Percentiles rank a stretch among this genome's conserved stretches.
These are phyloP conservation scores for Zymoseptoria brevis DNA, from an alignment of 2,329 filamentous ascomycete species.

Conservation along the genomic window DNA sequence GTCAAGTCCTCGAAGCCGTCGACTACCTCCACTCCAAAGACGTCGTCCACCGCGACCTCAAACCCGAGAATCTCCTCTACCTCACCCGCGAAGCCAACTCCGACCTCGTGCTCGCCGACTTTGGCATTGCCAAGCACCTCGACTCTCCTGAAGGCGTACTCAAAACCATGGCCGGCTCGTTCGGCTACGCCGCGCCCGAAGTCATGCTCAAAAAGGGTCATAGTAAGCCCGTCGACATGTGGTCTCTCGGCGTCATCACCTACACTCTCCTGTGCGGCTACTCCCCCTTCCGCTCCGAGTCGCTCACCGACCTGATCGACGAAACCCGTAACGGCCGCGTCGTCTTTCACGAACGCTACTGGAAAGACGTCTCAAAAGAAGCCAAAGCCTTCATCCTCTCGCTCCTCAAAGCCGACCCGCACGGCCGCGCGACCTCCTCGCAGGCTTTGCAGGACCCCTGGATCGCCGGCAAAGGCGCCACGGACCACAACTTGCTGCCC, in stretches of 20 bases:
- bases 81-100: constrained; percentile 70
- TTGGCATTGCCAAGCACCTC: constrained; percentile 97
- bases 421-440: constrained; percentile 63
- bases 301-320: constrained; percentile 82
- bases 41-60: constrained; percentile 94
- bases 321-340: constrained; percentile 80
- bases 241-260: constrained; percentile 97
- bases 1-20: constrained; percentile 85
- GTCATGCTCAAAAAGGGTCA: constrained; percentile 98
- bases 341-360: constrained; percentile 95
- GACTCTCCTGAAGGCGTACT: constrained; percentile 84
- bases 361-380: constrained; percentile 92
- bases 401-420: constrained; percentile 70
- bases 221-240: constrained; percentile 98
- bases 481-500: constrained; percentile 92
- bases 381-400: constrained; percentile 88
- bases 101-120: constrained; percentile 87
- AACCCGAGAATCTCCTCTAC: constrained; percentile 96
- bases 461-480: constrained; percentile 85
- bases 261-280: constrained; percentile 98
- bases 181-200: constrained; percentile 94
- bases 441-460: constrained; percentile 43
- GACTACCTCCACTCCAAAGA: constrained; percentile 91
- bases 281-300: constrained; percentile 95
- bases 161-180: constrained; percentile 97